Percentiles rank a stretch among this genome's conserved stretches.
Evolutionary conservation across 2,329 filamentous ascomycete genomes (phyloP).

Genomic region (Moelleriella libera): DNA sequence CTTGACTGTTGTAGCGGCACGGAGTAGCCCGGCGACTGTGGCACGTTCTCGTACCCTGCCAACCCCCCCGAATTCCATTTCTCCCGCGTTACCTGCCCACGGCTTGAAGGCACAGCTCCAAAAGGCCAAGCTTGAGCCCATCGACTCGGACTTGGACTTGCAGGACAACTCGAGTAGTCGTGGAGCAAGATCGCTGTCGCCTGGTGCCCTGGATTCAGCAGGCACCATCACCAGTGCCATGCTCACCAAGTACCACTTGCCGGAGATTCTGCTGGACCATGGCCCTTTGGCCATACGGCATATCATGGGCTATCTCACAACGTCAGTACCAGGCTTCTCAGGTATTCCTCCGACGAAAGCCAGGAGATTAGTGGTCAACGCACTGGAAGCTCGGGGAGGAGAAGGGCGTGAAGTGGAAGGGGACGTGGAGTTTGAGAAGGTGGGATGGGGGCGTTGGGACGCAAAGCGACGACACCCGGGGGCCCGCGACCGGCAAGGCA

Average conservation of each 20-base stretch:
- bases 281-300: conserved; percentile 89
- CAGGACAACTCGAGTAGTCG: conserved; percentile 37
- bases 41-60: conserved; percentile 54
- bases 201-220: conserved; percentile 49
- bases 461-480: conserved; percentile 59
- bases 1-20: conserved; percentile 59
- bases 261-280: conserved; percentile 77
- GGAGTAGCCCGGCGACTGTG: conserved; percentile 45
- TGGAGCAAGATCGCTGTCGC: conserved; percentile 24
- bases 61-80: conserved; percentile 92
- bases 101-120: conserved; percentile 57
- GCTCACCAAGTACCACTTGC: conserved; percentile 80
- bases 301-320: conserved; percentile 88
- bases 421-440: conserved; percentile 81
- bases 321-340: conserved; percentile 84
- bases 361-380: conserved; percentile 79
- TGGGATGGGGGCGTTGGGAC: conserved; percentile 95
- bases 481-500: conserved; percentile 27
- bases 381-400: conserved; percentile 65
- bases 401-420: conserved; percentile 49
- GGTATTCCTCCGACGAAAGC: conserved; percentile 82
- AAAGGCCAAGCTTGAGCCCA: conserved; percentile 43
- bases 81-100: conserved; percentile 71
- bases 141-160: conserved; percentile 81
- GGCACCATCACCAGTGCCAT: conserved; percentile 75